Conservation (phyloP, 2,329 filamentous ascomycete species). For the Juglanconis oblonga region DNA sequence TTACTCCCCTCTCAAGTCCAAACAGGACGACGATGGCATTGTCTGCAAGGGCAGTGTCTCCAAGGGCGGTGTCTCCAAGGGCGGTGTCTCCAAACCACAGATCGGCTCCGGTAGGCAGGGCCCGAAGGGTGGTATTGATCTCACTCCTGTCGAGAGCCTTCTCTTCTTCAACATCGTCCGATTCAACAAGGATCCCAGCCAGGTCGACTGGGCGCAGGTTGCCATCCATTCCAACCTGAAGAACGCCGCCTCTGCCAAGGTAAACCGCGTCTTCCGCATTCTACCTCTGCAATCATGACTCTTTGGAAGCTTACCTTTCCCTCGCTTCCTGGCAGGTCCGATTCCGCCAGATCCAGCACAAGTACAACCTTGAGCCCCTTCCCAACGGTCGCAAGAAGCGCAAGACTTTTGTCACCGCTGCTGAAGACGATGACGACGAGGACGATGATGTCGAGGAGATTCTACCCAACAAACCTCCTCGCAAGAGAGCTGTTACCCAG, state of each 20-base stretch:
- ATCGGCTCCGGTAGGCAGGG: neutral
- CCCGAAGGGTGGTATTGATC: neutral
- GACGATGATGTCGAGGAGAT: neutral
- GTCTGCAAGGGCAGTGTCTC: neutral
- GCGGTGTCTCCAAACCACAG: neutral
- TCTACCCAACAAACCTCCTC: neutral
- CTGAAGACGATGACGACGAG: neutral
- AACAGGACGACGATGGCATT: neutral
- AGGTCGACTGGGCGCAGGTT: slow-evolving; percentile 4
- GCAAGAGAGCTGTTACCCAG: neutral
- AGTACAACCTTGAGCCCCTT: neutral
- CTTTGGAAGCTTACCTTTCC: neutral
- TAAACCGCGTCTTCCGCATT: neutral
- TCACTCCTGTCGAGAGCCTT: slow-evolving; percentile 7
- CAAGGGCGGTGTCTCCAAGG: neutral
- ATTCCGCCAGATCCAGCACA: slow-evolving; percentile 12
- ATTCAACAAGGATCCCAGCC: neutral
- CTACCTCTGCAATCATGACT: too few relatives aligned
- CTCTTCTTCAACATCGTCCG: slow-evolving; percentile 17
- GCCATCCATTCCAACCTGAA: slow-evolving; percentile 13
- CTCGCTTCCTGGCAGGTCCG: slow-evolving; percentile 1
- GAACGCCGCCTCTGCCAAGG: slow-evolving; percentile 7
- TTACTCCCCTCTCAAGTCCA: neutral
- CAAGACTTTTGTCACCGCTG: neutral
- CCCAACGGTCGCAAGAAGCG: neutral